A percentile compares a stretch with the other conserved stretches of the same genome.
These are phyloP conservation scores for Aspergillus nomiae DNA, from an alignment of 2,329 filamentous ascomycete genomes.

Conservation along the genomic window DNA sequence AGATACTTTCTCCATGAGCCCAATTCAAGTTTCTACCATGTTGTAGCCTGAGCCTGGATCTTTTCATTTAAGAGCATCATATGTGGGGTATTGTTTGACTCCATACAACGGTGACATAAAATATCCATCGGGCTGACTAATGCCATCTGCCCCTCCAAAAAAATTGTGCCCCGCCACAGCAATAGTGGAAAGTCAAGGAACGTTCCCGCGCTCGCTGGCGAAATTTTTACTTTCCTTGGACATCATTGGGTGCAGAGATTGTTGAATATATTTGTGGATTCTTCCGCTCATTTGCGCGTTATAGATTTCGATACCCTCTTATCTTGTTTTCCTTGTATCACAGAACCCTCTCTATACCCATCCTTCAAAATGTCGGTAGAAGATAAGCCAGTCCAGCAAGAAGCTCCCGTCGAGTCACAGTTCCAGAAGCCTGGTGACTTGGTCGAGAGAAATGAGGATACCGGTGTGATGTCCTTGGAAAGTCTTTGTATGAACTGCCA, in stretches of 20 bases:
- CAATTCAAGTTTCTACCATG: neutral
- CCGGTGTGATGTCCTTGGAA: slow-evolving; percentile 56
- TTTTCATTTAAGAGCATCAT: neutral
- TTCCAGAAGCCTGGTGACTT: slow-evolving; percentile 43
- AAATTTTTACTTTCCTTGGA: slow-evolving; percentile 22
- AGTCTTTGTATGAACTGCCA: slow-evolving; percentile 86
- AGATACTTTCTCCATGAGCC: neutral
- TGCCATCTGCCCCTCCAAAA: slow-evolving; percentile 27
- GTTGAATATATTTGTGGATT: neutral
- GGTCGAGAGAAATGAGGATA: slow-evolving; percentile 42
- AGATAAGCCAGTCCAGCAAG: slow-evolving; percentile 19
- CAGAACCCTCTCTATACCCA: neutral
- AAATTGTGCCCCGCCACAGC: slow-evolving; percentile 25
- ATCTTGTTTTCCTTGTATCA: neutral
- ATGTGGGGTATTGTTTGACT: neutral
- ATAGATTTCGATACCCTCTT: slow-evolving; percentile 4
- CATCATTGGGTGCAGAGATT: slow-evolving; percentile 1
- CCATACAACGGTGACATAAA: neutral
- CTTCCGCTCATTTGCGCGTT: neutral
- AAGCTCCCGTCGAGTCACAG: slow-evolving; percentile 30
- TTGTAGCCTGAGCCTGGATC: neutral
- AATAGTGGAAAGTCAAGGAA: slow-evolving; percentile 32
- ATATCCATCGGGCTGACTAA: slow-evolving; percentile 19
- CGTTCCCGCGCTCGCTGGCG: slow-evolving; percentile 28
- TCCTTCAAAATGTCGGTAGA: slow-evolving; percentile 31